Conservation (phyloP, 352 stramenopile genomes). For the Aphanomyces cochlioides region DNA sequence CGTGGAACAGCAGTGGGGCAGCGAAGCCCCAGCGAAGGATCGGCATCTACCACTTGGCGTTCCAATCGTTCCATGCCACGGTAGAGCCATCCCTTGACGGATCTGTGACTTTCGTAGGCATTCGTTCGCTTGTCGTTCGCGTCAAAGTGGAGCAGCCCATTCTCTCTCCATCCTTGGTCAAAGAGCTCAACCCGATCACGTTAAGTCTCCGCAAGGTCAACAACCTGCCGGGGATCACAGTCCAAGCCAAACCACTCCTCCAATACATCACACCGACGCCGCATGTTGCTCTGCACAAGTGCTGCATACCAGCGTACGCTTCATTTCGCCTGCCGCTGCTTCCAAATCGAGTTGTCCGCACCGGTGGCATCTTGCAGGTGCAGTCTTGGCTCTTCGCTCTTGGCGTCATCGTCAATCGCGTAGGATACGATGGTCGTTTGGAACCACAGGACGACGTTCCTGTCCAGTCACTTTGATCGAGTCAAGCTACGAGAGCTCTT, state of each 20-base stretch:
- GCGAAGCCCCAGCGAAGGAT: background rate
- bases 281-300: slow-evolving; percentile 40
- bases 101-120: slow-evolving; percentile 23
- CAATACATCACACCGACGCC: slow-evolving; percentile 35
- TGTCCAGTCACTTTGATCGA: slow-evolving; percentile 44
- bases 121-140: slow-evolving; percentile 50
- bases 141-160: slow-evolving; percentile 51
- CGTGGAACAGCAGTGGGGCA: slow-evolving; percentile 49
- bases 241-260: slow-evolving; percentile 28
- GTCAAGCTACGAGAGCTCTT: slow-evolving; percentile 50
- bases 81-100: background rate
- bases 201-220: slow-evolving; percentile 46
- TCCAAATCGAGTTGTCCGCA: slow-evolving; percentile 39
- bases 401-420: slow-evolving; percentile 15
- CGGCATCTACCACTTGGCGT: slow-evolving; percentile 37
- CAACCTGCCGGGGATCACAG: slow-evolving; percentile 48
- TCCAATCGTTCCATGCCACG: slow-evolving; percentile 30
- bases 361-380: slow-evolving; percentile 46
- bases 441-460: slow-evolving; percentile 52
- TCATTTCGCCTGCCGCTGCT: slow-evolving; percentile 52
- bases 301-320: slow-evolving; percentile 59
- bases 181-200: slow-evolving; percentile 64
- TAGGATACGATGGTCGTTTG: slow-evolving; percentile 36
- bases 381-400: slow-evolving; percentile 6
- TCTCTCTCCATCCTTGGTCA: slow-evolving; percentile 39